phyloP scores from a whole-genome alignment of 2,329 filamentous ascomycete genomes.

The Sporothrix humicola region DNA sequence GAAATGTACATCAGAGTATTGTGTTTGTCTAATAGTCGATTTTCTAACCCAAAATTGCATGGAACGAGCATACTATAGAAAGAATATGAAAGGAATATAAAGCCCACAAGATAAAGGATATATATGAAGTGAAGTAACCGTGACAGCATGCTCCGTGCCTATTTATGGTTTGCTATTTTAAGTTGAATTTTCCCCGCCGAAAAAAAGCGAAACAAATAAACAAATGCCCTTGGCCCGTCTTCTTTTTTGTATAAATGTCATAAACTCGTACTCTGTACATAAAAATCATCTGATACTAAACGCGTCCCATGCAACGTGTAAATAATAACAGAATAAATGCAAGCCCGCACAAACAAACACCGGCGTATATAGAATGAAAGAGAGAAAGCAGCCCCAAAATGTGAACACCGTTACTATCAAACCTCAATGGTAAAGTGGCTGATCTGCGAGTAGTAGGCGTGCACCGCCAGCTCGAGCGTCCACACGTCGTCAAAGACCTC shows the following conservation, averaged over 20 bases:
- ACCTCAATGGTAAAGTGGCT: slow-evolving; percentile 74
- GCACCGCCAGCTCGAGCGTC: slow-evolving; percentile 70
- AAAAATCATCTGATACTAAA: neutral
- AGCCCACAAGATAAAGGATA: neutral
- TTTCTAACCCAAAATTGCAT: slow-evolving; percentile 16
- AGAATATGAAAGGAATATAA: neutral
- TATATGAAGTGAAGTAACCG: too few species aligned
- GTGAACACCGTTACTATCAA: slow-evolving; percentile 42
- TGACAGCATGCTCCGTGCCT: neutral
- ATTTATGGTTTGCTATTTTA: neutral
- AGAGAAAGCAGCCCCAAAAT: neutral
- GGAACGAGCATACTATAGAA: neutral
- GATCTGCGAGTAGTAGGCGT: slow-evolving; percentile 75
- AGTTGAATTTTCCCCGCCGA: neutral
- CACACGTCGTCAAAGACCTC: slow-evolving; percentile 72
- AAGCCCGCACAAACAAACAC: neutral
- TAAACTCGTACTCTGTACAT: slow-evolving; percentile 12
- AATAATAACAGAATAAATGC: neutral
- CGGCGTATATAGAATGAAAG: neutral
- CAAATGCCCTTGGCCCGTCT: neutral
- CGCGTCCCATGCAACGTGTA: neutral
- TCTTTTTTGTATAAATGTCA: neutral
- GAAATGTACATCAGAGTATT: neutral
- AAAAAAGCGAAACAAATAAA: neutral
- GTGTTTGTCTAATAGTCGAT: neutral